Base-by-base conservation (phyloP, 2,329 filamentous ascomycete genomes). In the Verticillium isaacii region DNA sequence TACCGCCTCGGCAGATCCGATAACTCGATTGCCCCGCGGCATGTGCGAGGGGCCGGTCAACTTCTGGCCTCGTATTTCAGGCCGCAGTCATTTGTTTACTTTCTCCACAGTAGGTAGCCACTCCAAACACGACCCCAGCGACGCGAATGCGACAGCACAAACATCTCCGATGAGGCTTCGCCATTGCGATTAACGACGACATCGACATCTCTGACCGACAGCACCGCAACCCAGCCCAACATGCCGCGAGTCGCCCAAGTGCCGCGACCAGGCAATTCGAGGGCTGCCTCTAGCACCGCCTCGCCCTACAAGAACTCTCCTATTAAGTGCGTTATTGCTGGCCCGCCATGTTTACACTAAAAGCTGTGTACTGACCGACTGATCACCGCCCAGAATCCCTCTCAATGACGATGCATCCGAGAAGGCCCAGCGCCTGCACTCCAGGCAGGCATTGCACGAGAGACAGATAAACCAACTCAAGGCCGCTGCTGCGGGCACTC, bases 361-460 rank as follows among this genome's bases (percentile, higher is more conserved):
- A 5, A 25, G n/a, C 15, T 32, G 29, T 11, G 34, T 36, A 36
- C 34, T 34, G n/a, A 56, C 11, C 19, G 23, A 55, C 54, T 32
- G 45, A 23, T 23, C 32, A 34, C 32, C 45, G 34, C 36, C 56
- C 70, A 96, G 92, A 74, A 96, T 99, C 63, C 93, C 95, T 39
- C 86, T 99, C 65, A 98, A 98, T 79, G 95, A 99, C 79, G 95
- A 99, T 82, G 89, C 87, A 64, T 87, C 89, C 69, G 95, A 99
- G 78, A 97, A 96, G 76, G 93, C 93, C 57, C 89, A 89, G 69
- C 90, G 95, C 58, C 82, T 94, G 71, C 90, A 95, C 72, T 93
- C 91, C 64, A 89, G 95, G 71, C 92, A 96, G 78, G 92, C 91
- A 37, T 86, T 92, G 34, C 90, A 97, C 74, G 92, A 96, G 74